phyloP scores from a whole-genome alignment of 2,329 filamentous ascomycete species.

The Tolypocladium capitatum region DNA sequence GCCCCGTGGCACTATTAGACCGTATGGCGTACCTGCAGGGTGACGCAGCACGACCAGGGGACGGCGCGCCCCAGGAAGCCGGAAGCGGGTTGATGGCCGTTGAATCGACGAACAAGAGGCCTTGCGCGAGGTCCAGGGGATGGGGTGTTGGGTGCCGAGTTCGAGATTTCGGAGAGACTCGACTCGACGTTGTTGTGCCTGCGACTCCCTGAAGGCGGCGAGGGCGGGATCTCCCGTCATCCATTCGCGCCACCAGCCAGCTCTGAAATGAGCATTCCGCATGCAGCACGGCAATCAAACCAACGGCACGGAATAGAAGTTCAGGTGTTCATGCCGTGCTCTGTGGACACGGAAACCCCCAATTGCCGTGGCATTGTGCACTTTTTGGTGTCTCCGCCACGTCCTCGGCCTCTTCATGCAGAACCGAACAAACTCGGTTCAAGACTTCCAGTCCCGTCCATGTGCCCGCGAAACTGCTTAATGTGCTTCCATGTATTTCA shows the following conservation, averaged over 20 bases:
- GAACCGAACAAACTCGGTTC: background rate
- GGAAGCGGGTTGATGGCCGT: background rate
- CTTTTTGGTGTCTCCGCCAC: background rate
- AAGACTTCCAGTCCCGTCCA: background rate
- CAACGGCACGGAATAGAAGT: background rate
- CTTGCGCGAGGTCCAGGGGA: background rate
- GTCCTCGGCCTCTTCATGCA: background rate
- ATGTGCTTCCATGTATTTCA: conserved; percentile 6
- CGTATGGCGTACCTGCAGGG: background rate
- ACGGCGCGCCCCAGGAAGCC: background rate
- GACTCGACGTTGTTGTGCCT: no score
- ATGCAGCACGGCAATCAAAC: background rate
- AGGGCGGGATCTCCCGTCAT: background rate
- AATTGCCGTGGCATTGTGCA: background rate
- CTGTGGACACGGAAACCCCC: background rate
- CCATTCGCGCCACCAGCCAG: background rate
- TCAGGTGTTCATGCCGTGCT: background rate
- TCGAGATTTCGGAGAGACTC: background rate
- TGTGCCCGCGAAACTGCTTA: background rate
- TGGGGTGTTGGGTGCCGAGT: background rate
- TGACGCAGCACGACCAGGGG: background rate
- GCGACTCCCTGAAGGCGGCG: background rate
- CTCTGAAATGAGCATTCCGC: background rate
- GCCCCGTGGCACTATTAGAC: no score
- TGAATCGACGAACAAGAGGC: background rate